phyloP scores from a whole-genome alignment of 352 stramenopile species.

The Paralagenidium karlingii region DNA sequence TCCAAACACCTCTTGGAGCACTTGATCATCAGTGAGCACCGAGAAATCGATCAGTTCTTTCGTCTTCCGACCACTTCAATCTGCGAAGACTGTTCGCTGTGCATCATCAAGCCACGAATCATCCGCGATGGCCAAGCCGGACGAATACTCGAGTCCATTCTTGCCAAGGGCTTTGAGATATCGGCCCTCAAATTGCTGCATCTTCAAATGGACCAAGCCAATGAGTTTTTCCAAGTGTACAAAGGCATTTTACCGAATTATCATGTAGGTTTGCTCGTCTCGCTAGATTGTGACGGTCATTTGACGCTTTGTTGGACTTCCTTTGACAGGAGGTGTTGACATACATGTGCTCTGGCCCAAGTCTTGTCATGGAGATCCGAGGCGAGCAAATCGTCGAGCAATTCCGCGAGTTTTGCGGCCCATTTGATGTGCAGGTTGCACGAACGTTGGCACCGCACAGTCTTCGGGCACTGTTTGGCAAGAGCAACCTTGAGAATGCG shows the following conservation, averaged over 20 bases:
- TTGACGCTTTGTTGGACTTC: slow-evolving; percentile 18
- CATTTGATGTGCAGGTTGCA: slow-evolving; percentile 85
- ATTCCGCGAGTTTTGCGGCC: slow-evolving; percentile 79
- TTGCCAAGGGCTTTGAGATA: slow-evolving; percentile 65
- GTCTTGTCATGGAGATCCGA: slow-evolving; percentile 83
- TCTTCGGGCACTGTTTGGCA: slow-evolving; percentile 82
- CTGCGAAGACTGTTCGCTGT: slow-evolving; percentile 53
- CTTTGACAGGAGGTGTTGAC: slow-evolving; percentile 63
- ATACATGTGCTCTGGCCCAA: slow-evolving; percentile 81
- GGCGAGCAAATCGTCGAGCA: slow-evolving; percentile 61
- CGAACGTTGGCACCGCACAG: slow-evolving; percentile 71
- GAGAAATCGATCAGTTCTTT: too few relatives aligned
- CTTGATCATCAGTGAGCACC: background rate
- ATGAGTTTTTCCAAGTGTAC: slow-evolving; percentile 88
- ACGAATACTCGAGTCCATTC: background rate
- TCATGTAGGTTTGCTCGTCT: slow-evolving; percentile 18
- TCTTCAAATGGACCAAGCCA: slow-evolving; percentile 57
- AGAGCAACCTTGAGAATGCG: slow-evolving; percentile 74
- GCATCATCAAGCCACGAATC: slow-evolving; percentile 42
- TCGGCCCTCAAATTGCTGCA: slow-evolving; percentile 80
- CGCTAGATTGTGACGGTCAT: slow-evolving; percentile 2
- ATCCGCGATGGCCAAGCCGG: slow-evolving; percentile 15
- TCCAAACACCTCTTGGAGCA: too few relatives aligned
- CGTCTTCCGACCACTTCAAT: slow-evolving; percentile 28
- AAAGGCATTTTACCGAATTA: slow-evolving; percentile 61